Evolutionary conservation across 1,284 basidiomycete genomes (phyloP).

Genomic region (Puccinia coronata): DNA sequence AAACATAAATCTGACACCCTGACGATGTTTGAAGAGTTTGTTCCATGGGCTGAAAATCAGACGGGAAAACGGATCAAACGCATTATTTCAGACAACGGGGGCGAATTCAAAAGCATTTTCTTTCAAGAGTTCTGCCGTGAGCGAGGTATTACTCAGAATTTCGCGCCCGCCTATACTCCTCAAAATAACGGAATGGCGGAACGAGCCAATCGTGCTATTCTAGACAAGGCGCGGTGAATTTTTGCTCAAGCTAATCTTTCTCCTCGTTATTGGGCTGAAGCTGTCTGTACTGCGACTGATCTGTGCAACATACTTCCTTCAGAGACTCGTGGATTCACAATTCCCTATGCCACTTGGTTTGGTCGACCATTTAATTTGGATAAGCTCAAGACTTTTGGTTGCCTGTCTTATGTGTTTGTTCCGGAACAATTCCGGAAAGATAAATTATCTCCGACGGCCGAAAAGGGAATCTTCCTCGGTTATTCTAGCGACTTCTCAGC

Average conservation of each 20-base stretch:
- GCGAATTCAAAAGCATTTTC: too few species aligned
- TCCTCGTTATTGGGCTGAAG: conserved; percentile 21
- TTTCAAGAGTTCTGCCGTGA: conserved; percentile 3
- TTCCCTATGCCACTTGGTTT: neutral
- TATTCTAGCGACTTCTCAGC: neutral
- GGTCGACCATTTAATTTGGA: neutral
- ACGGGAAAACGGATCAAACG: too few species aligned
- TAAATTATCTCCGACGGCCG: neutral
- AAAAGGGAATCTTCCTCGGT: conserved; percentile 15
- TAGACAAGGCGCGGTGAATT: conserved; percentile 54
- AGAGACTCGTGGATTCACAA: neutral
- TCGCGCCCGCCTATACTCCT: too few species aligned
- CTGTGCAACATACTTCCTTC: conserved; percentile 9
- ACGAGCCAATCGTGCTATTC: conserved; percentile 55
- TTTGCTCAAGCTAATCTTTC: conserved; percentile 24
- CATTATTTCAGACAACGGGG: too few species aligned
- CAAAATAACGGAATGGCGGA: too few species aligned
- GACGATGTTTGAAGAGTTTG: conserved; percentile 6
- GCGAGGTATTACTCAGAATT: neutral
- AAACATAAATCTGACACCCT: too few species aligned
- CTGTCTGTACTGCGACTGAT: neutral
- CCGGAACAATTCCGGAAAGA: neutral
- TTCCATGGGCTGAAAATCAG: conserved; percentile 6
- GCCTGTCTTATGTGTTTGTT: neutral
- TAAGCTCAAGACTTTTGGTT: conserved; percentile 6